Conservation (phyloP, 192 early-diverging fungal genomes). For the Coemansia sp. region DNA sequence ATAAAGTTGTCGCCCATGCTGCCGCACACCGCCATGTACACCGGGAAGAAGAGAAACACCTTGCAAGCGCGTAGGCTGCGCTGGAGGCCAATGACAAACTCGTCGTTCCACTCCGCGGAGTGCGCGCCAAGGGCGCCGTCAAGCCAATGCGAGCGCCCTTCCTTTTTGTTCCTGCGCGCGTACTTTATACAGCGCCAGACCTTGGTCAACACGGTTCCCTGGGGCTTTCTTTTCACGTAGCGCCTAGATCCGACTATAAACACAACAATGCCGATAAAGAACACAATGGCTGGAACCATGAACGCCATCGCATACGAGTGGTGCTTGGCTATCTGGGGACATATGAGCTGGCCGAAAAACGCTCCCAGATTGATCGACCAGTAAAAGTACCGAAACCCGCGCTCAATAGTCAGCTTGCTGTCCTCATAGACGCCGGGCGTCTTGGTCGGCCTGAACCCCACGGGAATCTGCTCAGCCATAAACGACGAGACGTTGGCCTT, state of each 20-base stretch:
- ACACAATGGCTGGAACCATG: constrained; percentile 49
- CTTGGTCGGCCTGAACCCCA: constrained; percentile 19
- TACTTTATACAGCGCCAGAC: constrained; percentile 45
- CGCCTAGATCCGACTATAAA: constrained; percentile 55
- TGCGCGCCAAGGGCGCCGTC: not conserved
- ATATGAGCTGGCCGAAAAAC: constrained; percentile 57
- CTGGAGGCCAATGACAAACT: constrained; percentile 31
- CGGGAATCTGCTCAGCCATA: constrained; percentile 64
- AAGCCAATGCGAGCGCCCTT: constrained; percentile 12
- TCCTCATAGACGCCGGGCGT: constrained; percentile 52
- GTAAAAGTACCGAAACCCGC: constrained; percentile 76
- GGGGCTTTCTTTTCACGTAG: constrained; percentile 57
- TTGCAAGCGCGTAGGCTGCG: constrained; percentile 24
- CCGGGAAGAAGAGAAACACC: constrained; percentile 37
- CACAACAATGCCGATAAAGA: constrained; percentile 52
- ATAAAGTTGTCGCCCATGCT: constrained; percentile 65
- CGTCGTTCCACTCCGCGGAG: constrained; percentile 12
- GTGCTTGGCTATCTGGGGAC: constrained; percentile 59
- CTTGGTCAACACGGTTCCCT: constrained; percentile 59
- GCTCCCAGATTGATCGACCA: constrained; percentile 59
- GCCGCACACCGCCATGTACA: constrained; percentile 50
- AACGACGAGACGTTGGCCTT: constrained; percentile 72
- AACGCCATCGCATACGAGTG: constrained; percentile 56
- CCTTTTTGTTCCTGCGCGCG: not conserved
- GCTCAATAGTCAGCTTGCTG: constrained; percentile 61